Base-by-base conservation (phyloP, 371 early-diverging fungal species). In the Apophysomyces elegans region DNA sequence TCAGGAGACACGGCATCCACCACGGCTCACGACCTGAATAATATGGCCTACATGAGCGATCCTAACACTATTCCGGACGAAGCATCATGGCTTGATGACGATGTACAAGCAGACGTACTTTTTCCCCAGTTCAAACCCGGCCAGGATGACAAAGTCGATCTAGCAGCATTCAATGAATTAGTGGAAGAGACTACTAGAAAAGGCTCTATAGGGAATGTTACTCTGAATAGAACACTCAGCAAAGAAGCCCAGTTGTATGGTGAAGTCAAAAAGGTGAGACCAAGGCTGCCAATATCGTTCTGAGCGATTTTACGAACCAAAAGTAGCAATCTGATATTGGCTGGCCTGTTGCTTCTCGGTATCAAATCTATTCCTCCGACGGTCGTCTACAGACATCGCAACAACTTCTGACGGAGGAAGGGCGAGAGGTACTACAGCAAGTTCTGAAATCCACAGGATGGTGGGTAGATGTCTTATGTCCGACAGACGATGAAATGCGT, bases 381-480 rank as follows among this genome's bases (percentile, higher is more conserved):
- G 36, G 38, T 3, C 11, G 58, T 7, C 32, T 63, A 7, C 62
- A 61, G 35, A 54, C 36, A 45, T 35, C 73, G 7, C 58, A 65
- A 2, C 65, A 77, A 12, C 47, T 80, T 7, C 57, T 80, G 11
- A 65, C 63, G 0, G 76, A 74, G 50, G 61, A 74, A 64, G 81
- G 81, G 0, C 67, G 71, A 18, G 14, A 59, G 13, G 76, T 76
- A 2, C 57, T 89, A 26, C 76, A 78, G 18, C 67, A 69, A 2
- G 75, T 85, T 57, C 70, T 87, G 13, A 68, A 80, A n/a, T 70
- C 78, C 16, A 79, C 79, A 11, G 86, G 83, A 36, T 97, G 95
- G 83, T 96, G 97, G 97, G 72, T 97, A 7, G 95, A 97, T 73
- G 88, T 93, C 2, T 70, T 88, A 36, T 78, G 84, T 36, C 95